Percentiles rank a stretch among this genome's conserved stretches.
These are phyloP conservation scores for Coccomyxa sp. DNA, from an alignment of 139 green algal species.

Conservation along the genomic window DNA sequence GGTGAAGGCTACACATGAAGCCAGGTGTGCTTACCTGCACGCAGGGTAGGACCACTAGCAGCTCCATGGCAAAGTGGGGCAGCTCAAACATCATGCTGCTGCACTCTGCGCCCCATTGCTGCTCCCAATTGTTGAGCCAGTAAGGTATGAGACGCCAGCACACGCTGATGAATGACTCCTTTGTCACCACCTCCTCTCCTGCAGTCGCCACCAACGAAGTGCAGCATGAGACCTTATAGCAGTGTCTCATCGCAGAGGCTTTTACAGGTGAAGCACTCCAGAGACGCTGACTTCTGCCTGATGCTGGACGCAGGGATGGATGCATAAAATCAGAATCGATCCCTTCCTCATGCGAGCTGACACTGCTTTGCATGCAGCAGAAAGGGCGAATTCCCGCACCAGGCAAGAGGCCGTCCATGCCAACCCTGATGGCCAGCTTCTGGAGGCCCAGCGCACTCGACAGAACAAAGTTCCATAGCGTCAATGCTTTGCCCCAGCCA, in stretches of 20 bases:
- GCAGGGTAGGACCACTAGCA: constrained; percentile 78
- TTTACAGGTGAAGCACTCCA: not conserved
- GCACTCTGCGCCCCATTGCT: constrained; percentile 58
- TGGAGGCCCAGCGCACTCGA: constrained; percentile 55
- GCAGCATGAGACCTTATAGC: not conserved
- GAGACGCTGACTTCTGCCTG: no score
- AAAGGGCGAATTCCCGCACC: constrained; percentile 28
- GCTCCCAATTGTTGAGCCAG: constrained; percentile 87
- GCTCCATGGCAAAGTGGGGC: constrained; percentile 82
- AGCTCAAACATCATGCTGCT: constrained; percentile 73
- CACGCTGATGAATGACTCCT: constrained; percentile 75
- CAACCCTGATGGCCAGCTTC: constrained; percentile 49
- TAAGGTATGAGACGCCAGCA: constrained; percentile 83
- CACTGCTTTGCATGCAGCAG: no score
- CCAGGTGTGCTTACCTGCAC: constrained; percentile 42
- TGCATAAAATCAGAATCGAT: not conserved
- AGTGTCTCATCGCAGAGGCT: not conserved
- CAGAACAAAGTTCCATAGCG: constrained; percentile 71
- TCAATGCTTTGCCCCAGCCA: constrained; percentile 62
- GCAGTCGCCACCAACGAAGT: constrained; percentile 3
- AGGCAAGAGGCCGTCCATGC: constrained; percentile 65
- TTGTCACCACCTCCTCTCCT: constrained; percentile 76
- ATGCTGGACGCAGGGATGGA: not conserved
- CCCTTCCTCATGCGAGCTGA: no score
- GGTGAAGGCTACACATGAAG: no score